These are phyloP conservation scores for Bipolaris bicolor DNA, from an alignment of 2,329 filamentous ascomycete genomes.

Conservation along the genomic window DNA sequence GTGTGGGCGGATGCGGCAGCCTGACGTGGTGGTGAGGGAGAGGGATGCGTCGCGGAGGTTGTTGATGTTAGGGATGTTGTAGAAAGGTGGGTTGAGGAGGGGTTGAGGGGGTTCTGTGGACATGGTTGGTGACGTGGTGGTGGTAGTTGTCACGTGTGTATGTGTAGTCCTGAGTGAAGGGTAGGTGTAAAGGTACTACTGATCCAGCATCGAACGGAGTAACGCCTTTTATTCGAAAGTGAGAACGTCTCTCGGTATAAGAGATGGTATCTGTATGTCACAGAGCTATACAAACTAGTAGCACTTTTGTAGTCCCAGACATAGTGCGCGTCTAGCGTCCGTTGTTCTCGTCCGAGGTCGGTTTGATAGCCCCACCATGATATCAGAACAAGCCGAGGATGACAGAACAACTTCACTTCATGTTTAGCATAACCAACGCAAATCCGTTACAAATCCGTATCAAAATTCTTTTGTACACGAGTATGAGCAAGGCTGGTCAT, in stretches of 20 bases:
- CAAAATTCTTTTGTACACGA: neutral
- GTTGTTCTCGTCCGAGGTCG: neutral
- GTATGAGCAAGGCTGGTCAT: neutral
- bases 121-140: neutral
- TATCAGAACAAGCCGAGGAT: constrained; percentile 1
- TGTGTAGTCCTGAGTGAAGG: neutral
- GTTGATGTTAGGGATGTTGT: constrained; percentile 38
- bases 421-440: neutral
- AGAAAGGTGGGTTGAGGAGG: constrained; percentile 44
- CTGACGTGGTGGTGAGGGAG: constrained; percentile 35
- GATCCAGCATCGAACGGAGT: neutral
- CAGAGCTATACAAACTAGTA: neutral
- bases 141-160: neutral
- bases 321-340: neutral
- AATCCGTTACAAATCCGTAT: neutral
- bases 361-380: neutral
- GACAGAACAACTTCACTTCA: neutral
- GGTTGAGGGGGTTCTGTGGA: neutral
- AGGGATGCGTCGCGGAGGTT: constrained; percentile 47
- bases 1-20: constrained; percentile 55
- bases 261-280: too few relatives aligned
- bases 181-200: neutral
- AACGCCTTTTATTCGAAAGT: too few relatives aligned
- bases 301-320: neutral
- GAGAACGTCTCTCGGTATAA: too few relatives aligned